Evolutionary conservation across 768 basidiomycete species (phyloP), one percentile per base, ranked within the genome.

Genomic region (Mycena polygramma): DNA sequence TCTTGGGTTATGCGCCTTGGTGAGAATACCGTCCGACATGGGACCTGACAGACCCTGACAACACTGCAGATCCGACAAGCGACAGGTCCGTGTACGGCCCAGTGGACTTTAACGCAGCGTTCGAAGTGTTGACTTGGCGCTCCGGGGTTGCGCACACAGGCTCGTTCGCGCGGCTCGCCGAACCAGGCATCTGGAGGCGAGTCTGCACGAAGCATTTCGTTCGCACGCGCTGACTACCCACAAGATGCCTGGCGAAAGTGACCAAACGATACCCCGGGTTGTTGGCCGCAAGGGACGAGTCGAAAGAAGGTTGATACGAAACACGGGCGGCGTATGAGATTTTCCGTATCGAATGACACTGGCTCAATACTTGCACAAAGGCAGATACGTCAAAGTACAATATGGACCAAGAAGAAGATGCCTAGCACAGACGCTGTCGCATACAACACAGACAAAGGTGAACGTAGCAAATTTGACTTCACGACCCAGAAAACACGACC

Each of bases 51-150:
- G 7, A 48, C 46, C 13, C 20, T n/a, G 46, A 48, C 20, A 6
- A 26, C n/a, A 37, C 22, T 39, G 15, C 57, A 58, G n/a, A 2
- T 1, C 45, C 26, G 10, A 15, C 10, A 2, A 19, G 35, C 2
- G 13, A 26, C 15, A 19, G 41, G 7, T 30, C 24, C 1, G 43
- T 59, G 3, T 59, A 59, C 43, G 57, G 57, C 4, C 26, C 24
- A 1, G n/a, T 11, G 6, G 13, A 35, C 7, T 0, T 22, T 1
- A 17, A 43, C 45, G 58, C 48, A 2, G 22, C 26, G 3, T 59
- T 59, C 43, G 58, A 59, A 19, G 58, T 59, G 2, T 30, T 59
- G 45, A 5, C 26, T 19, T 59, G 58, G 58, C 58, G 58, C 15
- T 46, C 43, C 0, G 58, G 58, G 11, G 15, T 36, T 7, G 35